These are phyloP conservation scores for Solanum aculeatissimum DNA, from an alignment of 305 asterid species.

Conservation along the genomic window DNA sequence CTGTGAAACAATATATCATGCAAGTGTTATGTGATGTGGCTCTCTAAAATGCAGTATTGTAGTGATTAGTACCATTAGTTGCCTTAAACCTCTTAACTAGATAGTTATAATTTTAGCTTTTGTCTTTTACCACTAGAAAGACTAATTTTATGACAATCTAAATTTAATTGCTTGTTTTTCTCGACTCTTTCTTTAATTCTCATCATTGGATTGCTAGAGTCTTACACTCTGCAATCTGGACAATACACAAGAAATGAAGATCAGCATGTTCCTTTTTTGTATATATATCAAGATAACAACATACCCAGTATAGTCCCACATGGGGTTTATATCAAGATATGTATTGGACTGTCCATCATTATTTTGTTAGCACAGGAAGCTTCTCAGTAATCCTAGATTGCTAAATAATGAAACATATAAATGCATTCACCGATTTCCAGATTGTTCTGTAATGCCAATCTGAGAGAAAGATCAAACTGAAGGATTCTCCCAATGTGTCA, in stretches of 20 bases:
- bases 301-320: not conserved
- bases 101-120: not conserved
- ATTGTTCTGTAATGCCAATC: not conserved
- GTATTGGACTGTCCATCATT: not conserved
- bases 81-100: not conserved
- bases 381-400: not conserved
- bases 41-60: not conserved
- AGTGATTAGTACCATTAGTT: not conserved
- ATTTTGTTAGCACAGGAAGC: not conserved
- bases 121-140: not conserved
- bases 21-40: not conserved
- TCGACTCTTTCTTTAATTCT: not conserved
- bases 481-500: not conserved
- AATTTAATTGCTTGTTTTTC: not conserved
- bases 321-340: not conserved
- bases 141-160: not conserved
- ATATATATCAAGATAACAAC: not conserved
- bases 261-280: not conserved
- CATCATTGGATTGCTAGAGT: not conserved
- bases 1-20: not conserved
- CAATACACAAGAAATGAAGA: not conserved
- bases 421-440: not conserved
- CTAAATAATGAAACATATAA: not conserved
- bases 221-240: not conserved
- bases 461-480: not conserved